Base-by-base conservation (phyloP, 2,329 filamentous ascomycete species). In the Tolypocladium paradoxum region DNA sequence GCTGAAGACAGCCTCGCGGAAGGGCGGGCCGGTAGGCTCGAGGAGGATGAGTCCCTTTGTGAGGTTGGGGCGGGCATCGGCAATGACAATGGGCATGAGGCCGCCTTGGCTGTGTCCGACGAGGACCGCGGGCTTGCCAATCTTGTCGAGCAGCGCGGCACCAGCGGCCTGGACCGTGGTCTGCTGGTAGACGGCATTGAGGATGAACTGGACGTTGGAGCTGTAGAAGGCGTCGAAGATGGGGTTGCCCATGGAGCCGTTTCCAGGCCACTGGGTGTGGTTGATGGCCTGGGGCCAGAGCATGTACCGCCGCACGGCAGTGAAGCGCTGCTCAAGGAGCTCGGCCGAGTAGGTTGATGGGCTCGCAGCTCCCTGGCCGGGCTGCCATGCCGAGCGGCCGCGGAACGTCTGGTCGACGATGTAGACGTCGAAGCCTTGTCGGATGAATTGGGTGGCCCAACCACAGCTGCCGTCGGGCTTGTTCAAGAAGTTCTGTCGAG, bases 11-110 rank as follows among this genome's bases (percentile, higher is more conserved):
- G 65, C 66, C 16, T 77, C 71, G 29, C 58, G 64, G 58, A 78
- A 79, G 0, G 74, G 75, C 12, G 76, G 75, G 0, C 75, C 75
- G 0, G 65, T 66, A 2, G 75, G 74, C 60, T 79, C 76, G 2
- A 79, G 57, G 0, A 70, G 62, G 1, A 78, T 60, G 3, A 78
- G 63, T 0, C 64, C 70, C 46, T 68, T 67, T 5, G 73, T 68
- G 3, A 76, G 65, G 4, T 64, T 49, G 1, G 75, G 74, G 0
- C 71, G 64, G 24, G 63, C 61, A 59, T 79, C 67, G 36, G 73
- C 66, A 48, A 73, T 62, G 50, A 77, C 43, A 62, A 73, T 69
- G 8, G 70, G 69, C 54, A 70, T 63, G 0, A 69, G 55, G 3
- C 73, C 73, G 2, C 74, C 76, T 55, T 76, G 71, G 20, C 73